Evolutionary conservation across 2,329 filamentous ascomycete species (phyloP), one percentile per base, ranked within the genome.

Genomic region (Lachnellula occidentalis): DNA sequence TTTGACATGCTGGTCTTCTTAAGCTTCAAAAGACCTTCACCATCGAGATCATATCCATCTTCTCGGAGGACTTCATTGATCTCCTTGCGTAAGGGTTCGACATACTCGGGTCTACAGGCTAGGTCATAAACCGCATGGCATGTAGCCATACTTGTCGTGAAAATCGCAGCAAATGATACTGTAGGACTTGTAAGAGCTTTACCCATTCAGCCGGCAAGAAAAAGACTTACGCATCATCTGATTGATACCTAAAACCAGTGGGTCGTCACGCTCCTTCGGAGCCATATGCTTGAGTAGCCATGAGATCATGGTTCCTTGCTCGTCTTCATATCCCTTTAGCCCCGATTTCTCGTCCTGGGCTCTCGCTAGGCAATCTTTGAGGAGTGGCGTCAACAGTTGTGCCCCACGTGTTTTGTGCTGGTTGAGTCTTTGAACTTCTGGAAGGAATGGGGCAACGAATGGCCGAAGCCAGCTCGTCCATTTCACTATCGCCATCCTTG

Each of bases 111-210:
- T 9, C 70, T 60, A 3, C 75, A 71, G 0, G 74, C 75, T 3
- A 85, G 64, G 53, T 79, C 76, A 61, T 78, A 81, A 47, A 85
- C 72, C 60, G 75, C 55, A 71, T 81, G 67, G 1, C 75, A 77
- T 0, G 72, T 59, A 0, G 74, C 70, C 45, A 75, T 63, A 0
- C 74, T 73, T 0, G 77, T 80, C 0, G 77, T 79, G 55, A 79
- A 76, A 27, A 82, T 80, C 2, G 78, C 74, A 0, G 77, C 77
- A 50, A 79, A 75, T 41, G 70, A 73, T 8, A 80, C 59, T 61
- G 2, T 9, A 45, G 9, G 21, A 19, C 22, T 4, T 15, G 14
- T 34, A 37, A 27, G 6, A 24, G 15, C 22, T 42, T n/a, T 11
- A 7, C 17, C 8, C 24, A 41, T 24, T n/a, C 4, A 14, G 4